Evolutionary conservation across 2,329 filamentous ascomycete species (phyloP).

Genomic region (Nigrograna mackinnonii): DNA sequence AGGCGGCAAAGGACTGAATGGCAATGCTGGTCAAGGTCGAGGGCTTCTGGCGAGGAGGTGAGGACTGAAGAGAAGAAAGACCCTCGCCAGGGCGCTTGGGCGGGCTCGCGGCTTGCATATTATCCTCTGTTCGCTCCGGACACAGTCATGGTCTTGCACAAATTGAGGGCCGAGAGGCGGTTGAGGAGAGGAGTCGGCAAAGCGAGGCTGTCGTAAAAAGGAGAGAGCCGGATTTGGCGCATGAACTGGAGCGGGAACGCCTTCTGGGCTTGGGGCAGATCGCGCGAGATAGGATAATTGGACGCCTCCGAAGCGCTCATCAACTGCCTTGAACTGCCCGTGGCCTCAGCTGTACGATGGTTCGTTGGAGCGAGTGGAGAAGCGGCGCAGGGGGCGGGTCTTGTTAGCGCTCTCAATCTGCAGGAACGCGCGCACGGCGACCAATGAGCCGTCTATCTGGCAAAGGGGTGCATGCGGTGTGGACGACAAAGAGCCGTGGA

Average conservation of each 20-base stretch:
- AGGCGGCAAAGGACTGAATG: conserved; percentile 48
- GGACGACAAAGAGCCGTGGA: too few species aligned
- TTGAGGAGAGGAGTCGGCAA: conserved; percentile 25
- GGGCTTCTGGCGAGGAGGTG: conserved; percentile 34
- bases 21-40: conserved; percentile 44
- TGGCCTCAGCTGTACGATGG: conserved; percentile 7
- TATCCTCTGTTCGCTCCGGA: conserved; percentile 23
- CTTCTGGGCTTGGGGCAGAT: conserved; percentile 28
- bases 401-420: too few species aligned
- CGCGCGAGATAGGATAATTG: conserved; percentile 32
- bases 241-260: conserved; percentile 25
- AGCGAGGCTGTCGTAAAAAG: conserved; percentile 32
- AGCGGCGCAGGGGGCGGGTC: too few species aligned
- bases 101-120: conserved; percentile 32
- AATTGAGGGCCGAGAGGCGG: conserved; percentile 24
- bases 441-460: too few species aligned
- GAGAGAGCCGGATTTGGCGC: conserved; percentile 26
- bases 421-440: too few species aligned
- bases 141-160: conserved; percentile 40
- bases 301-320: conserved; percentile 23
- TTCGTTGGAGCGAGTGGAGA: conserved; percentile 11
- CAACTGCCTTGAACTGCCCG: conserved; percentile 23
- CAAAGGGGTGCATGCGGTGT: too few species aligned
- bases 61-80: conserved; percentile 16
- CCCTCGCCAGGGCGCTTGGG: conserved; percentile 26